Conservation (phyloP, 805 yeast genomes). For the Candida nanaspora region DNA sequence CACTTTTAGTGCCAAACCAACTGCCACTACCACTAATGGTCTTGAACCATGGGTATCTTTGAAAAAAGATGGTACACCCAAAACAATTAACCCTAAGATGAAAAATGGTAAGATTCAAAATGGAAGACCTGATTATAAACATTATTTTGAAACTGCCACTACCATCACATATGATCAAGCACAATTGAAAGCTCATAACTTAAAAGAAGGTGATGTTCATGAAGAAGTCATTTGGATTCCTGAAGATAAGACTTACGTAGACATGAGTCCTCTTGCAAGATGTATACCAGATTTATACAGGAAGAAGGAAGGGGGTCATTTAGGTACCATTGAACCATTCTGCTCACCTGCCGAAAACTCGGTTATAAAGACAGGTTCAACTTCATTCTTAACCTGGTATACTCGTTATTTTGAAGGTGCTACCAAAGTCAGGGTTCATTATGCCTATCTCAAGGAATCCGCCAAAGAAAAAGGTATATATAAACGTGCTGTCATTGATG, state of each 20-base stretch:
- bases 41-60: slow-evolving; percentile 78
- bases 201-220: slow-evolving; percentile 52
- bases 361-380: slow-evolving; percentile 47
- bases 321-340: slow-evolving; percentile 63
- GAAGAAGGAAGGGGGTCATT: slow-evolving; percentile 55
- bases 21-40: slow-evolving; percentile 48
- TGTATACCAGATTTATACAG: slow-evolving; percentile 76
- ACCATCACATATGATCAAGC: slow-evolving; percentile 51
- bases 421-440: slow-evolving; percentile 57
- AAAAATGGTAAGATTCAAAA: slow-evolving; percentile 67
- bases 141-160: slow-evolving; percentile 68
- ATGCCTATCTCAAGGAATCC: slow-evolving; percentile 56
- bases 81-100: slow-evolving; percentile 68
- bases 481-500: slow-evolving; percentile 24
- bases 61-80: slow-evolving; percentile 71
- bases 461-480: slow-evolving; percentile 49
- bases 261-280: slow-evolving; percentile 71
- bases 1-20: slow-evolving; percentile 62
- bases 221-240: slow-evolving; percentile 48
- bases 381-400: slow-evolving; percentile 80
- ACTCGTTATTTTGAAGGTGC: slow-evolving; percentile 57
- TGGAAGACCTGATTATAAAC: slow-evolving; percentile 63
- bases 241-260: slow-evolving; percentile 69
- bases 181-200: slow-evolving; percentile 64
- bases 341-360: slow-evolving; percentile 70